Conservation (phyloP, 1,284 basidiomycete species). For the Ustilago tritici region DNA sequence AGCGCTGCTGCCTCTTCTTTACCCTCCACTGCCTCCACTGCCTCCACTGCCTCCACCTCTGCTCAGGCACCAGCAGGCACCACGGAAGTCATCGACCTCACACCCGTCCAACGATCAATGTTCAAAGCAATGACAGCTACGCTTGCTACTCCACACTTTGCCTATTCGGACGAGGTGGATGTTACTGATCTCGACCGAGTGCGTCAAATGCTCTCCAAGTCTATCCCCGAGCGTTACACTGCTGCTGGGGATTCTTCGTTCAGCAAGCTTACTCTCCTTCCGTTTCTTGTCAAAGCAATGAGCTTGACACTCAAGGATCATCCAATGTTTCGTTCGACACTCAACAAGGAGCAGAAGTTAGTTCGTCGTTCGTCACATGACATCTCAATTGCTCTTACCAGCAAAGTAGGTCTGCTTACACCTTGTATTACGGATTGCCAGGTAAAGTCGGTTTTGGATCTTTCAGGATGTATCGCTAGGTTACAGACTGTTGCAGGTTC, state of each 20-base stretch:
- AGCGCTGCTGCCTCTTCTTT: background rate
- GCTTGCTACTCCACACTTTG: constrained; percentile 79
- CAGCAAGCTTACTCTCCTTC: constrained; percentile 81
- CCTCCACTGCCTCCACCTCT: background rate
- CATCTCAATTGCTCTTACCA: constrained; percentile 78
- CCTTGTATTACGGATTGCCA: constrained; percentile 81
- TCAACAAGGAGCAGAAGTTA: constrained; percentile 36
- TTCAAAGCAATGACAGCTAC: constrained; percentile 68
- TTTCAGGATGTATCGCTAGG: constrained; percentile 69
- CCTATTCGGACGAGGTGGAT: constrained; percentile 79
- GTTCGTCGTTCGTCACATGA: constrained; percentile 49
- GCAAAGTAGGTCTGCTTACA: constrained; percentile 84
- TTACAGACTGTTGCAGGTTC: constrained; percentile 44
- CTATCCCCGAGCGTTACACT: constrained; percentile 74
- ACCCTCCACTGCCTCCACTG: background rate
- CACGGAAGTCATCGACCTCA: constrained; percentile 50
- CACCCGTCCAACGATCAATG: constrained; percentile 67
- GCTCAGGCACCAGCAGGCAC: background rate
- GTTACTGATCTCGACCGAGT: constrained; percentile 81
- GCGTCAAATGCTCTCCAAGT: constrained; percentile 77
- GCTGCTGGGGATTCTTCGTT: constrained; percentile 27
- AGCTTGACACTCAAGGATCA: constrained; percentile 83
- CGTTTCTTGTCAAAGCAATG: constrained; percentile 86
- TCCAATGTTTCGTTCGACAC: constrained; percentile 77
- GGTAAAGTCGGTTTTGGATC: constrained; percentile 75